Base-by-base conservation (phyloP, 345 rosid species). In the Linum lewisii region DNA sequence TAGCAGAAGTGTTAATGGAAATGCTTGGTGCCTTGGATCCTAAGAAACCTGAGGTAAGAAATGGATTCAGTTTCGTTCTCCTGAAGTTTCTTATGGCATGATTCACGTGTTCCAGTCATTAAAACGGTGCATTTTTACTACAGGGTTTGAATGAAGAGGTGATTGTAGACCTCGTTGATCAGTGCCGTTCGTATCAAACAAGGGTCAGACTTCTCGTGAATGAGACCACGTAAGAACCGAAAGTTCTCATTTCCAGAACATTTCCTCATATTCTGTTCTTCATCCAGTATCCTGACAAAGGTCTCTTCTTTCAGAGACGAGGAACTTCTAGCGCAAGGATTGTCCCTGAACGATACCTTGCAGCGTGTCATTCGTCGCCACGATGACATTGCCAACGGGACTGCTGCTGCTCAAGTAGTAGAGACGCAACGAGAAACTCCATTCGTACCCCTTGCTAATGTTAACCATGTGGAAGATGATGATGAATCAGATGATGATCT, bases 401-500 rank as follows among this genome's bases (percentile, higher is more conserved):
- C 61, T 54, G 59, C 76, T 62, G 59, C 67, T 56, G 55, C 72
- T 57, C 72, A 68, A 69, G 77, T 50, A 42, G 58, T 58, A 47
- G 70, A 42, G 38, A 66, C 52, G 34, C 34, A 29, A 29, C 34
- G 34, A 16, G 76, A 70, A 57, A 62, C 78, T 47, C 76, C 86
- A 55, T 70, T 71, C 51, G 49, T 78, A 63, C 91, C 93, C 7
- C 65, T 78, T 66, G 79, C 81, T 51, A 77, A 72, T 73, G 75
- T 82, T 47, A 79, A 76, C 76, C 87, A 74, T 38, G 91, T 0
- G 4, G 34, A 29, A 0, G 34, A 82, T 1, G 90, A 84, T 63
- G 95, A 89, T 73, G 99, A 84, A 56, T 81, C 82, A 5, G 98
- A 93, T 64, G 97, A 92, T 78, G 96, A 83, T 63, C 82, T 86